Conservation (phyloP, 2,329 filamentous ascomycete genomes). For the Stenocarpella maydis region DNA sequence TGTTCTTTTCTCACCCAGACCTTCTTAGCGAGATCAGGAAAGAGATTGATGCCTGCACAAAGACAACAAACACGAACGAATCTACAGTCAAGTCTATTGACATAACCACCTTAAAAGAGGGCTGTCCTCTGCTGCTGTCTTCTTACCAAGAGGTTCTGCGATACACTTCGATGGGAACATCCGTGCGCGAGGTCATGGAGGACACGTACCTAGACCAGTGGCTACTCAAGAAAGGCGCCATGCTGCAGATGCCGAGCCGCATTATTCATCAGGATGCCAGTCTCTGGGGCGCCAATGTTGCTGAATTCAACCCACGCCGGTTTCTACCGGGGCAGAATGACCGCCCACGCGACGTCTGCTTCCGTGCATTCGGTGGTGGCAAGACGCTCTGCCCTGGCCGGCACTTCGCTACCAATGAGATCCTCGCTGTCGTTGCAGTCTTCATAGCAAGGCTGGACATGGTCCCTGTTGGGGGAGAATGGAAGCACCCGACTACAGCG, state of each 20-base stretch:
- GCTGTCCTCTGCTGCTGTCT: constrained; percentile 50
- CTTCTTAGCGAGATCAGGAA: background rate
- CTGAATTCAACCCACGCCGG: constrained; percentile 37
- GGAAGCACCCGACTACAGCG: constrained; percentile 40
- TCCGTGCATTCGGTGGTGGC: constrained; percentile 42
- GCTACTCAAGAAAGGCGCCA: constrained; percentile 42
- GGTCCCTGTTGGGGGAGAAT: constrained; percentile 36
- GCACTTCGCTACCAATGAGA: constrained; percentile 43
- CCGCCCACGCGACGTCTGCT: constrained; percentile 38
- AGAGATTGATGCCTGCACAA: constrained; percentile 24
- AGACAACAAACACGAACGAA: background rate
- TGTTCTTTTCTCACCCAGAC: constrained; percentile 41
- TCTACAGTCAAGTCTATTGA: constrained; percentile 36
- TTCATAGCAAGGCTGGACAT: constrained; percentile 42
- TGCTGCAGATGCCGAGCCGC: constrained; percentile 42
- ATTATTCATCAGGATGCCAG: constrained; percentile 39
- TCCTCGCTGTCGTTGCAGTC: constrained; percentile 39
- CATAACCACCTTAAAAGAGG: constrained; percentile 45
- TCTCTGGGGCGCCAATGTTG: constrained; percentile 37
- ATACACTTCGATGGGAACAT: constrained; percentile 47
- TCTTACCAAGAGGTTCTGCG: constrained; percentile 53
- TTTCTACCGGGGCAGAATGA: constrained; percentile 40
- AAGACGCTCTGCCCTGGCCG: constrained; percentile 42
- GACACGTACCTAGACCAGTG: constrained; percentile 41
- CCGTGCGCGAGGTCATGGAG: constrained; percentile 43